Percentiles rank a stretch among this genome's conserved stretches.
Evolutionary conservation across 176 grass and related monocot genomes (phyloP).

Genomic region (Oryza meyeriana): DNA sequence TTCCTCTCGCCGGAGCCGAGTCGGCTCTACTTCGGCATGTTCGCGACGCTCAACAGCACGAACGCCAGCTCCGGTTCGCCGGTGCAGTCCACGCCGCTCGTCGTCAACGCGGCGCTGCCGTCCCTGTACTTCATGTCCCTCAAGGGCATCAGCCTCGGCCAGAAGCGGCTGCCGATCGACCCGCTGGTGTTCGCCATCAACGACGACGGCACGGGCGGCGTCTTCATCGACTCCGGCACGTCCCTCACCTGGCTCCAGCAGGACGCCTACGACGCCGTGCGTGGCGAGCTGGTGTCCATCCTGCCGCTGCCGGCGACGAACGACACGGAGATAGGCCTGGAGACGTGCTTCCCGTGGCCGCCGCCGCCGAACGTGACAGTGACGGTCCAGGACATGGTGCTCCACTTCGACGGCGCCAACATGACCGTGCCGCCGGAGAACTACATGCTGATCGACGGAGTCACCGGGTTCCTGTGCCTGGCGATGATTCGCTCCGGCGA

Average conservation of each 20-base stretch:
- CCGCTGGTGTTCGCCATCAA: neutral
- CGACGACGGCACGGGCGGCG: constrained; percentile 4
- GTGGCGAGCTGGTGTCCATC: neutral
- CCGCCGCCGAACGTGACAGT: neutral
- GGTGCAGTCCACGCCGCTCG: neutral
- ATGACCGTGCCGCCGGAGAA: constrained; percentile 5
- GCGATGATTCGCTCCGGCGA: neutral
- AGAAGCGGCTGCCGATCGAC: neutral
- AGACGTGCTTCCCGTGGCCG: constrained; percentile 23
- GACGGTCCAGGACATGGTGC: neutral
- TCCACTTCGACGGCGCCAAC: constrained; percentile 3
- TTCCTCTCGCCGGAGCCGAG: constrained; percentile 22
- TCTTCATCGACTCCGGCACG: constrained; percentile 7
- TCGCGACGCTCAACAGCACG: neutral
- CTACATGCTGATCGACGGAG: constrained; percentile 9
- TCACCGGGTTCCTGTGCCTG: neutral
- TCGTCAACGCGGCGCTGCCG: neutral
- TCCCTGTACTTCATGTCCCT: constrained; percentile 3
- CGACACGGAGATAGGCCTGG: constrained; percentile 4
- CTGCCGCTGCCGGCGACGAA: neutral
- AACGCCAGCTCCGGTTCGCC: neutral
- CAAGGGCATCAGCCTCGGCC: neutral
- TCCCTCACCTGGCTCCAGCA: neutral
- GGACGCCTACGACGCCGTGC: constrained; percentile 4
- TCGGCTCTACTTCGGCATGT: neutral